phyloP scores from a whole-genome alignment of 2,329 filamentous ascomycete genomes.

The Ophiostoma ips region DNA sequence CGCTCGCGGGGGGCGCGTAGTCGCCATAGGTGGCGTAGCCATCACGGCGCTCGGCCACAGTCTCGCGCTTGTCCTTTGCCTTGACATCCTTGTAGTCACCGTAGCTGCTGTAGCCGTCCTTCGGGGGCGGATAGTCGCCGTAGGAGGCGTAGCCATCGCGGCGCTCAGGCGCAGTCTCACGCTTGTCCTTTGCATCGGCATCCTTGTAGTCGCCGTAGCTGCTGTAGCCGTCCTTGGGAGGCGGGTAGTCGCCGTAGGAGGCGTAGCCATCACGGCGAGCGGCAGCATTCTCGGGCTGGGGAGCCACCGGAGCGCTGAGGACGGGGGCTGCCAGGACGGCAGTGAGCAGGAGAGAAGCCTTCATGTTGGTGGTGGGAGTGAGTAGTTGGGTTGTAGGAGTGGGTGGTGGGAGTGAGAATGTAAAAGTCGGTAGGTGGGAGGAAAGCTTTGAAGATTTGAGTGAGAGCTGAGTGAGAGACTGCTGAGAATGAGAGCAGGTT shows the following conservation, averaged over 20 bases:
- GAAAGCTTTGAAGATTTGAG: too few species aligned
- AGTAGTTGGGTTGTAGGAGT: background rate
- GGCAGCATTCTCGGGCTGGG: background rate
- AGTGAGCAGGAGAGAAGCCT: conserved; percentile 4
- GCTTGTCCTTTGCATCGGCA: background rate
- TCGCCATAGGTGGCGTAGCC: conserved; percentile 5
- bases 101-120: conserved; percentile 6
- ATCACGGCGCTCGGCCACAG: too few species aligned
- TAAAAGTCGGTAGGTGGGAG: background rate
- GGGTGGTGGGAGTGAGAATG: background rate
- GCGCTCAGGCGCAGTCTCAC: too few species aligned
- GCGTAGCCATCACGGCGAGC: conserved; percentile 2
- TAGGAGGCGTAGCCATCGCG: conserved; percentile 6
- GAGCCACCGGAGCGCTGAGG: conserved; percentile 2
- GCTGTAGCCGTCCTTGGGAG: conserved; percentile 1
- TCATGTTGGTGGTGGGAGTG: conserved; percentile 2
- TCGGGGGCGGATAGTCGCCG: conserved; percentile 5
- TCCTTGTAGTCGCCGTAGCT: conserved; percentile 9
- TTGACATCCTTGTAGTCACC: conserved; percentile 4
- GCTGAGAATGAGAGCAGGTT: too few species aligned
- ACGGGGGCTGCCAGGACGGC: conserved; percentile 4
- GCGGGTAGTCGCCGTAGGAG: conserved; percentile 8
- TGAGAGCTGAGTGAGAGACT: too few species aligned
- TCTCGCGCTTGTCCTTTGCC: background rate
- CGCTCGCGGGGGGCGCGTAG: conserved; percentile 2